phyloP scores from a whole-genome alignment of 2,329 filamentous ascomycete genomes.

The Diaporthe amygdali region DNA sequence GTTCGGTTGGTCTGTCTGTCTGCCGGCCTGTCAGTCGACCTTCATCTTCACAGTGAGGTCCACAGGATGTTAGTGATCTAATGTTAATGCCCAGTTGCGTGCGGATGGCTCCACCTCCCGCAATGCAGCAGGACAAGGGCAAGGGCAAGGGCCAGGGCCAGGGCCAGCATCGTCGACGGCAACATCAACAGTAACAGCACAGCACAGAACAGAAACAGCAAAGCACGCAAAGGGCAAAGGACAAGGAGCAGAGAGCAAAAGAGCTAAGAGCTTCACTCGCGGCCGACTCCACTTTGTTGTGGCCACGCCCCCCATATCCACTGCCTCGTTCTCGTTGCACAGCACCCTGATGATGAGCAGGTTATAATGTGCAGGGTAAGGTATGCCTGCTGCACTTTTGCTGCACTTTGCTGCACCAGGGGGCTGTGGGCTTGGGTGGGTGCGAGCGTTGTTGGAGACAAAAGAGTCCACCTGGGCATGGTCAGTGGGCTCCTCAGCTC shows the following conservation, averaged over 20 bases:
- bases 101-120: slow-evolving; percentile 20
- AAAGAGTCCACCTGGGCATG: not conserved
- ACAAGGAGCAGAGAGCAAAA: no score
- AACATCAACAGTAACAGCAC: not conserved
- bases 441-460: not conserved
- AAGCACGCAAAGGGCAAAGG: no score
- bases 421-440: not conserved
- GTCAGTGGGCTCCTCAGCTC: not conserved
- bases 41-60: not conserved
- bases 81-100: slow-evolving; percentile 10
- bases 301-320: not conserved
- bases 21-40: not conserved
- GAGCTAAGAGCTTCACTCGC: not conserved
- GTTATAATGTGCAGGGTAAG: not conserved
- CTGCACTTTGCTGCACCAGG: slow-evolving; percentile 11
- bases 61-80: not conserved
- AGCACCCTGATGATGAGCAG: not conserved
- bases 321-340: not conserved
- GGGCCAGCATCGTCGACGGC: not conserved
- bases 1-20: not conserved
- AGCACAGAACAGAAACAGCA: not conserved
- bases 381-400: not conserved
- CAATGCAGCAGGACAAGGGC: slow-evolving; percentile 1
- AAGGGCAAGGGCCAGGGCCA: not conserved
- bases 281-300: not conserved